A percentile compares a stretch with the other conserved stretches of the same genome.
Conservation (phyloP, 2,329 filamentous ascomycete species). For the Aspergillus sergii region DNA sequence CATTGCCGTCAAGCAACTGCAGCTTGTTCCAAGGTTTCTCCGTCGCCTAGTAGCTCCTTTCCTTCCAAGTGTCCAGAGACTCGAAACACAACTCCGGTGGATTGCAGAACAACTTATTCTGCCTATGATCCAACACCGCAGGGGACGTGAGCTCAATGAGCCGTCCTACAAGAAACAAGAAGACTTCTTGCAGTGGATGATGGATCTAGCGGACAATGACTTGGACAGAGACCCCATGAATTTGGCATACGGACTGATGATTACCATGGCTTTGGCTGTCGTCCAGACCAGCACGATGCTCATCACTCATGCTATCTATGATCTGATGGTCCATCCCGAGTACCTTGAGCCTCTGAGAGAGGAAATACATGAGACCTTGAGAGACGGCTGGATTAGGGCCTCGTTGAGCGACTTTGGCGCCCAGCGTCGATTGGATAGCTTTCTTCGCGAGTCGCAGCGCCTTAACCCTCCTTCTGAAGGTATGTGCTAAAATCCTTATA, state of each 20-base stretch:
- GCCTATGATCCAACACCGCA: constrained; percentile 36
- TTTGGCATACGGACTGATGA: constrained; percentile 29
- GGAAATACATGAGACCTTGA: constrained; percentile 44
- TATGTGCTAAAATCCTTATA: constrained; percentile 8
- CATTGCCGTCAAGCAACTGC: constrained; percentile 33
- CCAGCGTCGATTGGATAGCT: constrained; percentile 30
- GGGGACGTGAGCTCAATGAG: constrained; percentile 22
- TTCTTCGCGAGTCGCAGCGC: constrained; percentile 33
- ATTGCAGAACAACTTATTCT: constrained; percentile 36
- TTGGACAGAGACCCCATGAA: constrained; percentile 24
- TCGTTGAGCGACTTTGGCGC: constrained; percentile 22
- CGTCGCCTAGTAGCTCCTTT: constrained; percentile 38
- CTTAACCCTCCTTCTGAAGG: constrained; percentile 32
- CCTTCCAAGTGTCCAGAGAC: constrained; percentile 36
- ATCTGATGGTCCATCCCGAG: constrained; percentile 54
- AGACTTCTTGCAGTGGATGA: constrained; percentile 38
- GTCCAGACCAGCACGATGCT: constrained; percentile 33
- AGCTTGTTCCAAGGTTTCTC: constrained; percentile 36
- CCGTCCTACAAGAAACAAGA: constrained; percentile 27
- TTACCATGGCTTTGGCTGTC: constrained; percentile 30
- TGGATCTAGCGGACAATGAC: constrained; percentile 28
- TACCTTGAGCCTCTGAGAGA: constrained; percentile 53
- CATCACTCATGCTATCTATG: constrained; percentile 51
- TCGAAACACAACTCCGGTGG: constrained; percentile 32
- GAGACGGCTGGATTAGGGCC: constrained; percentile 28